Conservation (phyloP, 1,139 yeast genomes). For the Nakaseomyces uthaithaninus region DNA sequence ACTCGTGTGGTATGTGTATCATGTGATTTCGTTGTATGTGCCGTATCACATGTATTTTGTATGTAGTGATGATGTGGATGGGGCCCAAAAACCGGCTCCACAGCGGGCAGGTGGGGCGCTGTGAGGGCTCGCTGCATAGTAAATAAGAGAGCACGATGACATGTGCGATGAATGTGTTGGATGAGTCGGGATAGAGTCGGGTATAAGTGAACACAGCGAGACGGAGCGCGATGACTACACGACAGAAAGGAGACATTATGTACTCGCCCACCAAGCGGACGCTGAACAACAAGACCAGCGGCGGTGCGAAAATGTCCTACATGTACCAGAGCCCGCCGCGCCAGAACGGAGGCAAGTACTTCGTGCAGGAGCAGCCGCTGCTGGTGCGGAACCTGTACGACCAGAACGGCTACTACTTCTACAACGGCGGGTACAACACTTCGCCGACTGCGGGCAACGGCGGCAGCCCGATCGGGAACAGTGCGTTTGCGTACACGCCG, state of each 20-base stretch:
- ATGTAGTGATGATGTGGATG: too few relatives aligned
- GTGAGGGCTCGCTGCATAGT: too few relatives aligned
- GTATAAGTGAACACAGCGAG: too few relatives aligned
- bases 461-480: neutral
- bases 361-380: conserved; percentile 3
- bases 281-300: conserved; percentile 6
- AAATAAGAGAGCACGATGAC: too few relatives aligned
- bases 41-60: too few relatives aligned
- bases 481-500: neutral
- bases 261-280: conserved; percentile 8
- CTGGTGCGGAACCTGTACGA: conserved; percentile 6
- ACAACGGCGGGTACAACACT: neutral
- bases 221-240: conserved; percentile 5
- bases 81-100: too few relatives aligned
- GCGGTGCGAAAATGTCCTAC: neutral
- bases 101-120: too few relatives aligned
- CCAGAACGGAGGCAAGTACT: neutral
- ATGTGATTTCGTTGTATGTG: too few relatives aligned
- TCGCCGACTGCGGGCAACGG: neutral
- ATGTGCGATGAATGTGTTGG: too few relatives aligned
- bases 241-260: conserved; percentile 6
- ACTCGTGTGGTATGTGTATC: too few relatives aligned
- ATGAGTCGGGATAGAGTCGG: too few relatives aligned
- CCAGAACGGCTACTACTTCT: neutral
- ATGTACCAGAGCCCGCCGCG: conserved; percentile 1